These are phyloP conservation scores for Neopestalotiopsis sp. DNA, from an alignment of 2,329 filamentous ascomycete genomes.

Conservation along the genomic window DNA sequence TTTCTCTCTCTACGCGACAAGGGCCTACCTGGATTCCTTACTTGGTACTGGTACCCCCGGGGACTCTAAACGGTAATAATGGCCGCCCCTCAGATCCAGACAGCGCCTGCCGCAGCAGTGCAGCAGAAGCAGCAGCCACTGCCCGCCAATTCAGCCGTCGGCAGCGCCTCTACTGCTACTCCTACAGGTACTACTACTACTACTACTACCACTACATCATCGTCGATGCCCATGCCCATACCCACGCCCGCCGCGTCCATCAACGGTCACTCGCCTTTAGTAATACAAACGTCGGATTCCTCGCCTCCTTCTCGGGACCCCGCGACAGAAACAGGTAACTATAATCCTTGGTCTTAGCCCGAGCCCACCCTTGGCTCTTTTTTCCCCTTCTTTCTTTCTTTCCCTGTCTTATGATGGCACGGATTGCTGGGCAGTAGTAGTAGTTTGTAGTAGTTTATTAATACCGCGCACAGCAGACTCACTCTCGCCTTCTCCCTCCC, in stretches of 20 bases:
- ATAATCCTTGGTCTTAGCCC: conserved; percentile 2
- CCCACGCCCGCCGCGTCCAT: neutral
- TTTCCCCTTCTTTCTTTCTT: too few relatives aligned
- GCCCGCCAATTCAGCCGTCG: neutral
- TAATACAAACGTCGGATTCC: conserved; percentile 8
- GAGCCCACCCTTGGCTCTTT: conserved; percentile 6
- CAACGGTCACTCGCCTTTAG: conserved; percentile 7
- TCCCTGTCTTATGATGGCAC: too few relatives aligned
- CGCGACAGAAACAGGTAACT: conserved; percentile 17
- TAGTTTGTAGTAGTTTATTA: conserved; percentile 13
- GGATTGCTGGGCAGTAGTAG: neutral
- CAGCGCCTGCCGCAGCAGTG: conserved; percentile 9
- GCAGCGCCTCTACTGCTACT: neutral
- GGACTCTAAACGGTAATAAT: conserved; percentile 18
- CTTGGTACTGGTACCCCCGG: neutral
- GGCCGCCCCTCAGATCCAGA: conserved; percentile 15
- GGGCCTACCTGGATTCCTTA: neutral
- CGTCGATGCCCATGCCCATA: conserved; percentile 1
- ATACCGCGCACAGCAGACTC: conserved; percentile 16
- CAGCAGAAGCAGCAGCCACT: conserved; percentile 8
- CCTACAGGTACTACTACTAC: conserved; percentile 7
- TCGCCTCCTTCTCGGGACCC: neutral
- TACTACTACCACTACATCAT: conserved; percentile 16
- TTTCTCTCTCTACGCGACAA: neutral
- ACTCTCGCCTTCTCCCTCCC: conserved; percentile 20